phyloP scores from a whole-genome alignment of 164 flowering plant species.

The Kingdonia uniflora region DNA sequence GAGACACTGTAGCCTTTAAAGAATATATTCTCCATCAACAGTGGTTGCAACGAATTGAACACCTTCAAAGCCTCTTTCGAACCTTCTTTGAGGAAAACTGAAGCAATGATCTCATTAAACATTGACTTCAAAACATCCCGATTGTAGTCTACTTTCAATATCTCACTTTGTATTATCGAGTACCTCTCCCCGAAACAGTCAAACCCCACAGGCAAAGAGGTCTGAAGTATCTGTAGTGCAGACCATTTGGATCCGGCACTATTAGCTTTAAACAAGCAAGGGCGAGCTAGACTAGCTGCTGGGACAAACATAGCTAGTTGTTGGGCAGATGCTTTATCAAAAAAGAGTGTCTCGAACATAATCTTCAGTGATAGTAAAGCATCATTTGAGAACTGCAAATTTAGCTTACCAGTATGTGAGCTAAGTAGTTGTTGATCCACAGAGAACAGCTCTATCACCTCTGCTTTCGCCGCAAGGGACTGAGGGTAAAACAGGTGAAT shows the following conservation, averaged over 20 bases:
- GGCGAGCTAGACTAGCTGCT: slow-evolving; percentile 25
- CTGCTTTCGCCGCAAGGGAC: slow-evolving; percentile 84
- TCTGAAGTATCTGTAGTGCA: slow-evolving; percentile 51
- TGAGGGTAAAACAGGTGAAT: slow-evolving; percentile 86
- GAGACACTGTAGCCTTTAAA: slow-evolving; percentile 60
- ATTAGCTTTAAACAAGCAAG: slow-evolving; percentile 41
- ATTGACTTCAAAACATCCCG: slow-evolving; percentile 32
- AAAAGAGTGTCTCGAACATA: slow-evolving; percentile 36
- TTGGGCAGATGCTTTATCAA: slow-evolving; percentile 36
- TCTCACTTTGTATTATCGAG: slow-evolving; percentile 38
- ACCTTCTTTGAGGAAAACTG: slow-evolving; percentile 52
- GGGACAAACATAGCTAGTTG: slow-evolving; percentile 66
- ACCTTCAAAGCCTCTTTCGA: slow-evolving; percentile 52
- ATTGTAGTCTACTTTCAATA: slow-evolving; percentile 36
- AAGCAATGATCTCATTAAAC: slow-evolving; percentile 45
- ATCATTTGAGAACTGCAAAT: slow-evolving; percentile 71
- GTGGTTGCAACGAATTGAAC: slow-evolving; percentile 64
- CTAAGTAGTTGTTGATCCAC: slow-evolving; percentile 85
- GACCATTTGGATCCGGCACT: slow-evolving; percentile 48
- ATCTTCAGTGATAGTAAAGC: slow-evolving; percentile 57
- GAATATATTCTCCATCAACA: slow-evolving; percentile 69
- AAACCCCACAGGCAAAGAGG: slow-evolving; percentile 43
- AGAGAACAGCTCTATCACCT: slow-evolving; percentile 77
- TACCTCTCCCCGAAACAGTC: slow-evolving; percentile 46
- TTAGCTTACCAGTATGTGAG: slow-evolving; percentile 76